phyloP scores from a whole-genome alignment of 2,329 filamentous ascomycete species.

The Blumeria hordei region DNA sequence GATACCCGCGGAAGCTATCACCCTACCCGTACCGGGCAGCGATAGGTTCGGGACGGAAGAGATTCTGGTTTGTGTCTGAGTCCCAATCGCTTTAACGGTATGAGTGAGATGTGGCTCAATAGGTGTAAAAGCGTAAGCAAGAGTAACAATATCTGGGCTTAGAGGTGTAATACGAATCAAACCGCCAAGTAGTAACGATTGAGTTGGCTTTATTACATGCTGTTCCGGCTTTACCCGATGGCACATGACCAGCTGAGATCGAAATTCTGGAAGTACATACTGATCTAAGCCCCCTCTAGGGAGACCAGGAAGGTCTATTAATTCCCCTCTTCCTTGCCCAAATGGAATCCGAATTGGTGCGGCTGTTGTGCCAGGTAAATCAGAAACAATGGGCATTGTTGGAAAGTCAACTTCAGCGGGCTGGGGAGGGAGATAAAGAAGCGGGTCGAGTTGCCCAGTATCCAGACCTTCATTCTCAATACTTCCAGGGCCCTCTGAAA shows the following conservation, averaged over 20 bases:
- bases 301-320: conserved; percentile 80
- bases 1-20: conserved; percentile 44
- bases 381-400: conserved; percentile 63
- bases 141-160: conserved; percentile 36
- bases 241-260: conserved; percentile 52
- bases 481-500: conserved; percentile 4
- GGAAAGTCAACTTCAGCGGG: conserved; percentile 54
- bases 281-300: conserved; percentile 47
- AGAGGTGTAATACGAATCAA: conserved; percentile 69
- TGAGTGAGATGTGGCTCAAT: conserved; percentile 52
- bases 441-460: conserved; percentile 7
- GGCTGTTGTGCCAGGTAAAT: conserved; percentile 77
- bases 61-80: conserved; percentile 39
- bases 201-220: conserved; percentile 43
- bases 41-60: conserved; percentile 39
- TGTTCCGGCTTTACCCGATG: conserved; percentile 51
- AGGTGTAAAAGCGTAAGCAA: conserved; percentile 73
- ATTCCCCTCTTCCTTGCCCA: conserved; percentile 61
- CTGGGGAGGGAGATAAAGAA: conserved; percentile 47
- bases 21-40: conserved; percentile 28
- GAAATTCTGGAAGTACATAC: conserved; percentile 42
- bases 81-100: conserved; percentile 54
- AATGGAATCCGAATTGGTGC: conserved; percentile 87
- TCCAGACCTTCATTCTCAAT: conserved; percentile 4
- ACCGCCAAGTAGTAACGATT: conserved; percentile 66